Conservation (phyloP, 768 basidiomycete genomes). For the Mycena venus region DNA sequence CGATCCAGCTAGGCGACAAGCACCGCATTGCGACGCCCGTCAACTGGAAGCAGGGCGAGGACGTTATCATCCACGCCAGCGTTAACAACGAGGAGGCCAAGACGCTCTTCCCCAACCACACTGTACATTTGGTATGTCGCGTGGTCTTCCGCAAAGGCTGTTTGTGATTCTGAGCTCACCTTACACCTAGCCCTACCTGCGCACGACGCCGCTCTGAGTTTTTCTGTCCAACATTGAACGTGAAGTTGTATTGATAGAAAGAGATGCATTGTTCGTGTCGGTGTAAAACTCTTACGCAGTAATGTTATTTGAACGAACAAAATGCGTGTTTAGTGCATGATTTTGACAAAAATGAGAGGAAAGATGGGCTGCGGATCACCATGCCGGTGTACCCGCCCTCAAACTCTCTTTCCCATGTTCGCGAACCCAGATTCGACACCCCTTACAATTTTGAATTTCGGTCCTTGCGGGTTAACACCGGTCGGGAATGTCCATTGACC, state of each 20-base stretch:
- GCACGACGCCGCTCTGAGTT: constrained; percentile 71
- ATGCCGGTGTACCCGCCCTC: too few species aligned
- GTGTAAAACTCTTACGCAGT: not conserved
- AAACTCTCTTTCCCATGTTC: too few species aligned
- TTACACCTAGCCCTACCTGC: constrained; percentile 95
- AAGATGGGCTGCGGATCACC: too few species aligned
- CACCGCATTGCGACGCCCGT: constrained; percentile 90
- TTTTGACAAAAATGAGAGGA: too few species aligned
- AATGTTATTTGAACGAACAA: not conserved
- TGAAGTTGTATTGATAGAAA: constrained; percentile 3
- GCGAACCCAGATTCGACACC: too few species aligned
- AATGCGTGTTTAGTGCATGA: too few species aligned
- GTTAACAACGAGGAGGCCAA: constrained; percentile 92
- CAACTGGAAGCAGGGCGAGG: constrained; percentile 95
- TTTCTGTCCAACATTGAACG: not conserved
- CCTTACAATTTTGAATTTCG: too few species aligned
- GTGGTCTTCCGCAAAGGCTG: not conserved
- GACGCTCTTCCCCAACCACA: constrained; percentile 88
- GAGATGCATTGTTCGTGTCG: not conserved
- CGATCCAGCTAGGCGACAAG: constrained; percentile 93
- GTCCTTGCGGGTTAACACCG: too few species aligned
- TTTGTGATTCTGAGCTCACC: constrained; percentile 2
- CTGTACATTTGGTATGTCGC: constrained; percentile 77
- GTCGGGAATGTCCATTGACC: too few species aligned
- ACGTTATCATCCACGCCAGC: constrained; percentile 92